Evolutionary conservation across 2,329 filamentous ascomycete species (phyloP), one percentile per base, ranked within the genome.

Genomic region (Sporothrix schenckii): DNA sequence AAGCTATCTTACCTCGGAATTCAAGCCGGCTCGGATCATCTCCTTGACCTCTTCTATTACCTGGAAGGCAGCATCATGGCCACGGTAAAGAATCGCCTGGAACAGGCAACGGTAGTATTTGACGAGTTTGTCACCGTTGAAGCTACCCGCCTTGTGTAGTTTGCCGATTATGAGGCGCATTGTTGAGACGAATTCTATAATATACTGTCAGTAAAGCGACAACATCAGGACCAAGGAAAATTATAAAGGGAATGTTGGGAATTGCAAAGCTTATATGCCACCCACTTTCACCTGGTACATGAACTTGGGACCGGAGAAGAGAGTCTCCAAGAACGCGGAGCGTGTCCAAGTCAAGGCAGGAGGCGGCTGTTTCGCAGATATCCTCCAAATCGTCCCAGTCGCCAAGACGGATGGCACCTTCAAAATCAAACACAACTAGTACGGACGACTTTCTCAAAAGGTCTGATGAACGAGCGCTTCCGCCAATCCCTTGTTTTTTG

Each of bases 61-160:
- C 60, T 84, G 82, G 66, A 90, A 81, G 11, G 87, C 86, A 19
- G 88, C 79, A 0, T 78, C 78, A 24, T 88, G 84, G 61, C 89
- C 84, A 4, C 85, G 81, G 1, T 85, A 81, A 0, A 93, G 79
- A 0, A 90, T 85, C 0, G 88, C 82, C 72, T 91, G 90, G 73
- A 94, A 91, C 2, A 95, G 83, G 75, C 91, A 93, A 0, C 92
- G 87, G 60, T 94, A 86, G 81, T 95, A 97, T 75, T 90, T 91
- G 9, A 91, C 87, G 0, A 96, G 81, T 74, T 88, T 89, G 0
- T 78, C 76, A 4, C 83, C 82, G 72, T 90, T 84, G 58, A 89
- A 87, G 0, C 79, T 75, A 21, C 88, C 84, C 1, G 88, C 78
- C 0, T 79, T 82, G 79, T 87, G 90, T 21, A 91, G 88, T 63